Evolutionary conservation across 345 rosid species (phyloP), one percentile per base, ranked within the genome.

Genomic region (Draba incana): DNA sequence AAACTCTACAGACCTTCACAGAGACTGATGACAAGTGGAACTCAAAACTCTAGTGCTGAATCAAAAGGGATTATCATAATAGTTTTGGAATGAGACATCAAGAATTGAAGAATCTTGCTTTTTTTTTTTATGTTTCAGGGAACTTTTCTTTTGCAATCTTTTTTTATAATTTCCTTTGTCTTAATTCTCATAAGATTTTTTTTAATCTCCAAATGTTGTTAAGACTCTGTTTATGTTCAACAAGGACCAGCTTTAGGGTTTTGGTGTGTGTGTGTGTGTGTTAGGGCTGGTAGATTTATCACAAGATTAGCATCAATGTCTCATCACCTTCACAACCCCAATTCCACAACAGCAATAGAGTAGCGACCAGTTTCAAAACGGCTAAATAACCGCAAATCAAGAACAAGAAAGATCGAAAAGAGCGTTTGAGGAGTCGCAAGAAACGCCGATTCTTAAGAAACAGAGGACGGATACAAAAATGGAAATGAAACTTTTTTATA

Each of bases 31-130:
- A 10, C 57, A 49, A 59, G 47, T 41, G 50, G 57, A 70, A 57
- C 6, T 49, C 35, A 33, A 20, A 62, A 48, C 54, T 46, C 77
- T 49, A 39, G 68, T 61, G 10, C 8, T 25, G 72, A 63, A 58
- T 73, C 49, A 6, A 81, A 84, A 30, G 74, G 71, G 31, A 64
- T 62, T 55, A 51, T 50, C 47, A 79, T 27, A 27, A 2, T 27
- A 27, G 30, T 1, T 27, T 2, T 27, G 30, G 30, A 27, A 27
- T 27, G n/a, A 27, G 30, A 2, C 30, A 2, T 81, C 67, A 83
- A 75, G 39, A 9, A 4, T 39, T 2, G 43, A 0, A 9, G 43
- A 9, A 8, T 39, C 12, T 12, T 10, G 13, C 20, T 20, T 11
- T 10, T 39, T 4, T 27, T 28, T 31, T 41, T 41, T 41, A 41